Base-by-base conservation (phyloP, 2,329 filamentous ascomycete genomes). In the Fusarium luffae region DNA sequence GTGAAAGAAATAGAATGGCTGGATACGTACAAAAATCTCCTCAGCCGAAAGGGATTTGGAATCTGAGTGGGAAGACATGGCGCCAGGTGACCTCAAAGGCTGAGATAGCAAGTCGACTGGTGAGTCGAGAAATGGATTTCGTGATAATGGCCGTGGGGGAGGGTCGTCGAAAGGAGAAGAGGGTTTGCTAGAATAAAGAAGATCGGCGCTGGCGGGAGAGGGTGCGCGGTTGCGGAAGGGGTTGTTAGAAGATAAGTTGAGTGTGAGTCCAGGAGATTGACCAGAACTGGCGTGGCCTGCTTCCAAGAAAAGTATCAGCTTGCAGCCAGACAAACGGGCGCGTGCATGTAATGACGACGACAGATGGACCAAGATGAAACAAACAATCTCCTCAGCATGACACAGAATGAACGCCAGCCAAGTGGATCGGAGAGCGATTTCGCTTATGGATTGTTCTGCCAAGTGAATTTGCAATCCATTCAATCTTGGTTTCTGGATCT, bases 191-290 rank as follows among this genome's bases (percentile, higher is more conserved):
- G 76, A 69, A 75, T 75, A 72, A 48, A 70, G 68, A 59, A 76
- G 68, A 44, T 82, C 74, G 76, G 76, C 66, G 69, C 75, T 79
- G 55, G 81, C 78, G 52, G 87, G 90, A 69, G 91, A 92, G 40
- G 85, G 83, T 69, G 90, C 88, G 76, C 90, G 89, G 80, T 93
- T 93, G 83, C 92, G 90, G 76, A 89, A 94, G 68, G 92, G 92
- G 78, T 94, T 94, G 85, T 94, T 94, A 79, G 92, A 94, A 79
- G 90, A 90, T 76, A 94, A 87, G 80, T 89, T 91, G 78, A 91
- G 82, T 57, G 86, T 83, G 77, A 91, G 83, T 72, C 84, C 85
- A 61, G 73, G 66, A 60, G 72, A 70, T 63, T 75, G 65, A 41
- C 68, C 66, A 66, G 73, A 65, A 72, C 66, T 63, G 63, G 70